These are phyloP conservation scores for Anthracocystis panici-leucophaei DNA, from an alignment of 1,284 basidiomycete genomes.

Conservation along the genomic window DNA sequence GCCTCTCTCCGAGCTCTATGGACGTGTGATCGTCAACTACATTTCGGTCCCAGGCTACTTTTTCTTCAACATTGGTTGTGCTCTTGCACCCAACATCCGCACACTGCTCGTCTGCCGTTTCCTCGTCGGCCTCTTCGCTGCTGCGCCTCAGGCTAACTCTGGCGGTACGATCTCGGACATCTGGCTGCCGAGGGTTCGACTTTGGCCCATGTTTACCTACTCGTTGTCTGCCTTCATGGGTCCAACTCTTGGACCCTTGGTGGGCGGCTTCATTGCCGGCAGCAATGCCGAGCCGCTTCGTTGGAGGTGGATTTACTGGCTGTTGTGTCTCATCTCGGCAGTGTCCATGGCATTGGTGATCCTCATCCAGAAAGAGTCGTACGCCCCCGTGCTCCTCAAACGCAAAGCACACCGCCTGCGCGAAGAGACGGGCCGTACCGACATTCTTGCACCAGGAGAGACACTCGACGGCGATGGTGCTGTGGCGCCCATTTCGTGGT, in stretches of 20 bases:
- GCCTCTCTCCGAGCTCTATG: slow-evolving; percentile 53
- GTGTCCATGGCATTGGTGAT: slow-evolving; percentile 32
- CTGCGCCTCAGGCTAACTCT: slow-evolving; percentile 42
- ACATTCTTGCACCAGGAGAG: slow-evolving; percentile 32
- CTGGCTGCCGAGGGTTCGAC: slow-evolving; percentile 26
- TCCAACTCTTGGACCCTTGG: slow-evolving; percentile 35
- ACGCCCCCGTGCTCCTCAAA: slow-evolving; percentile 46
- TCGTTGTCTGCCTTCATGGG: slow-evolving; percentile 47
- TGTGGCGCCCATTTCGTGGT: slow-evolving; percentile 21
- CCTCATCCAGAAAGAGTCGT: slow-evolving; percentile 38
- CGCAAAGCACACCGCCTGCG: slow-evolving; percentile 24
- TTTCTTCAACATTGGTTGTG: slow-evolving; percentile 55
- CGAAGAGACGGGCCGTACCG: slow-evolving; percentile 17
- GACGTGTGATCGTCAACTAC: slow-evolving; percentile 53
- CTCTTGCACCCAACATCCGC: slow-evolving; percentile 38
- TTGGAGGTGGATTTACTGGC: slow-evolving; percentile 52
- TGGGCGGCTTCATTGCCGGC: slow-evolving; percentile 38
- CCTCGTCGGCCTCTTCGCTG: slow-evolving; percentile 51
- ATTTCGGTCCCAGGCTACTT: slow-evolving; percentile 42
- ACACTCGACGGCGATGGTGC: slow-evolving; percentile 14
- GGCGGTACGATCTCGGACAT: slow-evolving; percentile 49
- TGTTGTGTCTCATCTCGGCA: slow-evolving; percentile 33
- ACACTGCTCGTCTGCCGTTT: slow-evolving; percentile 51
- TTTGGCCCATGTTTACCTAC: slow-evolving; percentile 55
- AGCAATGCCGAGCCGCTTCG: slow-evolving; percentile 12